A percentile compares a stretch with the other conserved stretches of the same genome.
phyloP scores from a whole-genome alignment of 2,329 filamentous ascomycete species.

The Claviceps fusiformis region DNA sequence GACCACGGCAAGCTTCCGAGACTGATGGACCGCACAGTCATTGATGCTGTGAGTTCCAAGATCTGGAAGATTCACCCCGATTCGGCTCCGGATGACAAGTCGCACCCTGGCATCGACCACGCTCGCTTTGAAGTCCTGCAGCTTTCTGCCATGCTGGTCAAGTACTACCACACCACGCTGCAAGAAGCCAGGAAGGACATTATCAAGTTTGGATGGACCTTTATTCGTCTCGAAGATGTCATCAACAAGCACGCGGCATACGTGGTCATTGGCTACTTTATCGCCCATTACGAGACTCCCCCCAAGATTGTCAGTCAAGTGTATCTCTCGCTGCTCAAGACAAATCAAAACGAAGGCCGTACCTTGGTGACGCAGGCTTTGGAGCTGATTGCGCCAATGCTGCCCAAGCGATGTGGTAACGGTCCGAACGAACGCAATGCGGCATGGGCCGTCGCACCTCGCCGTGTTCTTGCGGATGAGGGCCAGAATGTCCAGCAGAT shows the following conservation, averaged over 20 bases:
- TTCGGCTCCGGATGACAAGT: slow-evolving; percentile 70
- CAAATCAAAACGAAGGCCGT: slow-evolving; percentile 89
- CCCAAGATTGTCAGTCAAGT: slow-evolving; percentile 93
- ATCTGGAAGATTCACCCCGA: slow-evolving; percentile 85
- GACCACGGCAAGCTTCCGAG: slow-evolving; percentile 46
- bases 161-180: slow-evolving; percentile 79
- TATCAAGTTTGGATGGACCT: slow-evolving; percentile 98
- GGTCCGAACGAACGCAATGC: slow-evolving; percentile 58
- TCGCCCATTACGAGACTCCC: slow-evolving; percentile 90
- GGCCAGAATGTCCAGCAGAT: slow-evolving; percentile 91
- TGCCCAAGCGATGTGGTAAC: slow-evolving; percentile 71
- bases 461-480: slow-evolving; percentile 85
- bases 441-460: slow-evolving; percentile 78
- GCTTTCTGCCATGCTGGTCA: slow-evolving; percentile 85
- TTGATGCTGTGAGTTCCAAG: slow-evolving; percentile 80
- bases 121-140: slow-evolving; percentile 93
- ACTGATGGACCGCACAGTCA: slow-evolving; percentile 74
- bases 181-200: slow-evolving; percentile 93
- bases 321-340: slow-evolving; percentile 79
- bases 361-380: slow-evolving; percentile 86
- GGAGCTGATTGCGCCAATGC: slow-evolving; percentile 85
- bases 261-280: slow-evolving; percentile 94
- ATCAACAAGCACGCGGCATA: slow-evolving; percentile 99
- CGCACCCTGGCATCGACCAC: slow-evolving; percentile 81
- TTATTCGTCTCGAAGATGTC: slow-evolving; percentile 93